phyloP scores from a whole-genome alignment of 495 filamentous ascomycete species.

The Clohesyomyces aquaticus region DNA sequence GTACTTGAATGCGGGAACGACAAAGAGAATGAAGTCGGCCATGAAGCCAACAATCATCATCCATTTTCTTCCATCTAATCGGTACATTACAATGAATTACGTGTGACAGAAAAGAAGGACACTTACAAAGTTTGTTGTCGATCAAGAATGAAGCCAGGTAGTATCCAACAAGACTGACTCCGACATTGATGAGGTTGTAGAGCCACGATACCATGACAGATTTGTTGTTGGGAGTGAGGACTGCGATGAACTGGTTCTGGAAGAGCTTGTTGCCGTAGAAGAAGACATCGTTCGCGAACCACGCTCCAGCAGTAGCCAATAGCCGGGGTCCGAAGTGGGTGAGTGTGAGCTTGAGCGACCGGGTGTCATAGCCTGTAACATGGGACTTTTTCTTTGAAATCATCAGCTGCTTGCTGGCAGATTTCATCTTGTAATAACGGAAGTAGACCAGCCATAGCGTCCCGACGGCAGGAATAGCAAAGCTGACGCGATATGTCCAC shows the following conservation, averaged over 20 bases:
- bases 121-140: constrained; percentile 76
- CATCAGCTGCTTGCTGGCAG: constrained; percentile 70
- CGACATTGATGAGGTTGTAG: constrained; percentile 87
- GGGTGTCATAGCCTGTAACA: constrained; percentile 85
- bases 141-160: constrained; percentile 79
- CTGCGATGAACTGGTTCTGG: constrained; percentile 80
- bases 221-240: constrained; percentile 63
- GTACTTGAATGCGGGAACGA: constrained; percentile 82
- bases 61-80: constrained; percentile 75
- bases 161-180: constrained; percentile 81
- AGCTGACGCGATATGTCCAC: constrained; percentile 84
- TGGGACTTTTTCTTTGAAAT: constrained; percentile 79
- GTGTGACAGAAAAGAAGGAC: too few relatives aligned
- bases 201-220: constrained; percentile 82
- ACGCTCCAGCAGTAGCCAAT: constrained; percentile 79
- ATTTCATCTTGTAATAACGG: constrained; percentile 85
- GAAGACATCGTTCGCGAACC: constrained; percentile 94
- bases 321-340: constrained; percentile 79
- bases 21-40: constrained; percentile 82
- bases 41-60: constrained; percentile 93
- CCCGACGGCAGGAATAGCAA: constrained; percentile 81
- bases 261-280: constrained; percentile 99
- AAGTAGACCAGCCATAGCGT: constrained; percentile 93
- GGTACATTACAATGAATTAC: too few relatives aligned
- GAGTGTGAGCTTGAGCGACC: constrained; percentile 75